A percentile compares a stretch with the other conserved stretches of the same genome.
Conservation (phyloP, 1,139 yeast species). For the Saccharomyces hybrid region DNA sequence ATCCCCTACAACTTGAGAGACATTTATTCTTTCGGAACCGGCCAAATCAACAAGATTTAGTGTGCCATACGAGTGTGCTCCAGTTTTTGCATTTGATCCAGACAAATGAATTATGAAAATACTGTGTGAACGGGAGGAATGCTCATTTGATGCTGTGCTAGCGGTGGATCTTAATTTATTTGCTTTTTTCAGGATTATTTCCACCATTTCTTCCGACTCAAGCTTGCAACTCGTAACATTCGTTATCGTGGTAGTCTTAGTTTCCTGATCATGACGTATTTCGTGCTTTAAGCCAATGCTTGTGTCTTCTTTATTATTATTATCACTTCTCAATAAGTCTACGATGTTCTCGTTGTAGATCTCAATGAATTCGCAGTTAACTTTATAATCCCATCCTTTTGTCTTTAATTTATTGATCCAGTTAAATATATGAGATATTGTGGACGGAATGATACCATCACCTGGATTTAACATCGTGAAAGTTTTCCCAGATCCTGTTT, state of each 20-base stretch:
- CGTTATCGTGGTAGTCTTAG: conserved; percentile 49
- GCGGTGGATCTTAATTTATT: conserved; percentile 67
- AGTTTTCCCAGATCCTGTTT: conserved; percentile 96
- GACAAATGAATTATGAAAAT: conserved; percentile 59
- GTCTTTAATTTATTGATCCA: conserved; percentile 44
- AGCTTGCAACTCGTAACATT: conserved; percentile 50
- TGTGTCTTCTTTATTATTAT: conserved; percentile 24
- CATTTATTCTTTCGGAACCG: conserved; percentile 78
- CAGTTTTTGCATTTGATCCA: conserved; percentile 49
- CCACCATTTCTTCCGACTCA: conserved; percentile 44
- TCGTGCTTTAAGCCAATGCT: conserved; percentile 44
- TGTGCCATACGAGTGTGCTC: conserved; percentile 49
- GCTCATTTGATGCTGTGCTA: conserved; percentile 70
- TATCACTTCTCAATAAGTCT: conserved; percentile 47
- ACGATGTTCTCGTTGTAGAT: conserved; percentile 77
- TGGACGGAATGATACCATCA: conserved; percentile 79
- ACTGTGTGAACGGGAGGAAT: conserved; percentile 68
- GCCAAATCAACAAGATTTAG: conserved; percentile 77
- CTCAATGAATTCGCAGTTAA: conserved; percentile 77
- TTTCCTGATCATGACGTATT: conserved; percentile 60
- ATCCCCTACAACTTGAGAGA: conserved; percentile 73
- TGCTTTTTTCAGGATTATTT: conserved; percentile 46
- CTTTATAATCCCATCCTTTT: conserved; percentile 58
- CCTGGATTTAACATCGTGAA: conserved; percentile 71
- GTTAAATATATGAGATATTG: conserved; percentile 64